A percentile compares a stretch with the other conserved stretches of the same genome.
These are phyloP conservation scores for Eucalyptus polyanthemos DNA, from an alignment of 345 rosid genomes.

Conservation along the genomic window DNA sequence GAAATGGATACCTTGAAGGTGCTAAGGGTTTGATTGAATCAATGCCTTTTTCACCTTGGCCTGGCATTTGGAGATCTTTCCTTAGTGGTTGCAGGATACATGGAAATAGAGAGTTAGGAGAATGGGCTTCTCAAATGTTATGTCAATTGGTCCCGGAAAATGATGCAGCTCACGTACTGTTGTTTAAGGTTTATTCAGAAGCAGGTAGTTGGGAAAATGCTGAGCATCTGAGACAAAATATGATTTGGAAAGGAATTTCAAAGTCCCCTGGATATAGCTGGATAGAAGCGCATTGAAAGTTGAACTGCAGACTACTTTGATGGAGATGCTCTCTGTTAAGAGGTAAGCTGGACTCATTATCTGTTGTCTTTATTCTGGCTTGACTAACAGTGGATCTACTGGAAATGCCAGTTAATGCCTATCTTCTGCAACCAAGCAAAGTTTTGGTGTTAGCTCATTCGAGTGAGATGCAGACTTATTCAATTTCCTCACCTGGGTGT, in stretches of 20 bases:
- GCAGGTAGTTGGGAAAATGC: conserved; percentile 25
- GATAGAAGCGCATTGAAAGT: neutral
- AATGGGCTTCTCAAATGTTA: conserved; percentile 21
- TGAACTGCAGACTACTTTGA: neutral
- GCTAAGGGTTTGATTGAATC: conserved; percentile 16
- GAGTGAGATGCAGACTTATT: neutral
- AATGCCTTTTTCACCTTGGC: conserved; percentile 26
- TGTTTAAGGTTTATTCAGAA: conserved; percentile 19
- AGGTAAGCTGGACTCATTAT: neutral
- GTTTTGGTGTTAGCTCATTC: neutral
- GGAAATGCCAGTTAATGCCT: neutral
- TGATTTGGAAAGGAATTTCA: neutral
- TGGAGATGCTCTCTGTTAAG: neutral
- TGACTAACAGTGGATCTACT: neutral
- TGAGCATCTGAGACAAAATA: neutral
- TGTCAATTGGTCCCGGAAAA: conserved; percentile 15
- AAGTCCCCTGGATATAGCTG: conserved; percentile 20
- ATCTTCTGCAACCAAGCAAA: neutral
- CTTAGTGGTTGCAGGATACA: conserved; percentile 28
- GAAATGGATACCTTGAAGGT: conserved; percentile 15
- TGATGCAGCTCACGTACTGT: conserved; percentile 10
- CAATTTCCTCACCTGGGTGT: neutral
- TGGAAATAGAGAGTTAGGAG: conserved; percentile 18
- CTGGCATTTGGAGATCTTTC: conserved; percentile 24
- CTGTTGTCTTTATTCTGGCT: neutral